Percentiles rank a stretch among this genome's conserved stretches.
Conservation (phyloP, 164 flowering plant genomes). For the Sedum album region DNA sequence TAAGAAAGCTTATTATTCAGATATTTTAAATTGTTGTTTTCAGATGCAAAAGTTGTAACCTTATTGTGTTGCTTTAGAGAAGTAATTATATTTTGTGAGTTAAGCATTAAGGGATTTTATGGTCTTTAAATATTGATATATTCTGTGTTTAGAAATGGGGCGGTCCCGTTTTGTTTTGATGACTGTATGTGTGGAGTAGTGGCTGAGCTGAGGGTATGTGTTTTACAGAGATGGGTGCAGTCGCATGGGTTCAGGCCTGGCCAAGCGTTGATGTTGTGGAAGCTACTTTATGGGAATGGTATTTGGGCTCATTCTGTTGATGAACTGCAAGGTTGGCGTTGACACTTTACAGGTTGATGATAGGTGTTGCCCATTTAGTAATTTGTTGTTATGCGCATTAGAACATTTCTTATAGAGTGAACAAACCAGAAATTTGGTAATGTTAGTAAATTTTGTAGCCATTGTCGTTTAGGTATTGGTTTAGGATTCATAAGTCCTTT, state of each 20-base stretch:
- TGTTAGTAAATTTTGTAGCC: background rate
- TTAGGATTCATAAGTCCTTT: background rate
- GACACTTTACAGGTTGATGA: background rate
- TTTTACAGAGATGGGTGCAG: slow-evolving; percentile 62
- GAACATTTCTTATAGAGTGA: background rate
- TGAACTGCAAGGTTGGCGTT: slow-evolving; percentile 59
- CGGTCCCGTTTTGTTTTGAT: background rate
- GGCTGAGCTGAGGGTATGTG: slow-evolving; percentile 3
- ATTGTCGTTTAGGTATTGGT: background rate
- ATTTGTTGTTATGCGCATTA: background rate
- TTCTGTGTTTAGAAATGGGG: background rate
- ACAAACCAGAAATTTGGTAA: background rate
- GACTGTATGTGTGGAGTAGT: background rate
- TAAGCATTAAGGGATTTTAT: background rate
- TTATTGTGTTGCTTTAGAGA: background rate
- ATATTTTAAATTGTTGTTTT: background rate
- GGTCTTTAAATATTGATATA: background rate
- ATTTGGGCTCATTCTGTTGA: slow-evolving; percentile 74
- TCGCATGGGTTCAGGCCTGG: slow-evolving; percentile 80
- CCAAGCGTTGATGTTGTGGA: slow-evolving; percentile 96
- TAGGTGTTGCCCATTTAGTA: background rate
- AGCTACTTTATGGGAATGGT: slow-evolving; percentile 63
- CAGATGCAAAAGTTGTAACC: background rate
- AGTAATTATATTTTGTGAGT: background rate
- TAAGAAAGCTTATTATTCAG: too few species aligned